Percentiles rank a stretch among this genome's conserved stretches.
These are phyloP conservation scores for Lentinula boryana DNA, from an alignment of 768 basidiomycete genomes.

Conservation along the genomic window DNA sequence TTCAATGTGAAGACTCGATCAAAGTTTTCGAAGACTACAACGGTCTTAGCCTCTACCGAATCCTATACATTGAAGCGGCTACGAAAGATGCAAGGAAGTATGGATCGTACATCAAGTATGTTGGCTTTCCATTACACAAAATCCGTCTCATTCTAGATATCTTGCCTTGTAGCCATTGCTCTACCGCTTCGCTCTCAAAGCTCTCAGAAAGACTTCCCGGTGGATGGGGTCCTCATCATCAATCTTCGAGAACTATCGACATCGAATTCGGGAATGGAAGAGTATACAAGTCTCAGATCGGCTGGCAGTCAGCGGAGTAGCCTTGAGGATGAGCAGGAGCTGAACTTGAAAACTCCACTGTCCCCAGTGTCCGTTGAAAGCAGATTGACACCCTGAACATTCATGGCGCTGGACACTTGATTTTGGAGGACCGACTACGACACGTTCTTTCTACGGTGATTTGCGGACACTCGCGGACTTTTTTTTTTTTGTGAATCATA, in stretches of 20 bases:
- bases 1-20: conserved; percentile 3
- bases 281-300: not conserved
- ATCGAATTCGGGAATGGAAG: conserved; percentile 1
- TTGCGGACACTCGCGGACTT: too few species aligned
- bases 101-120: conserved; percentile 1
- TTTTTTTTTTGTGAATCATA: too few species aligned
- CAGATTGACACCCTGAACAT: not conserved
- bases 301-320: conserved; percentile 1
- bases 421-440: too few species aligned
- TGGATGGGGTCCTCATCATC: not conserved
- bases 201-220: not conserved
- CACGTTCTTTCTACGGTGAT: too few species aligned
- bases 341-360: not conserved
- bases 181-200: conserved; percentile 1
- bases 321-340: not conserved
- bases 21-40: conserved; percentile 4
- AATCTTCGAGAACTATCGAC: conserved; percentile 5
- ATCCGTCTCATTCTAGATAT: too few species aligned
- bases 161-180: not conserved
- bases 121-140: not conserved
- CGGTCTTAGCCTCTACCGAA: not conserved
- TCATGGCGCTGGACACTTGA: too few species aligned
- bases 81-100: conserved; percentile 2
- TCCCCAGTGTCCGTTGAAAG: not conserved
- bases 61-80: not conserved